phyloP scores from a whole-genome alignment of 768 basidiomycete species.

The Mrakia blollopis region DNA sequence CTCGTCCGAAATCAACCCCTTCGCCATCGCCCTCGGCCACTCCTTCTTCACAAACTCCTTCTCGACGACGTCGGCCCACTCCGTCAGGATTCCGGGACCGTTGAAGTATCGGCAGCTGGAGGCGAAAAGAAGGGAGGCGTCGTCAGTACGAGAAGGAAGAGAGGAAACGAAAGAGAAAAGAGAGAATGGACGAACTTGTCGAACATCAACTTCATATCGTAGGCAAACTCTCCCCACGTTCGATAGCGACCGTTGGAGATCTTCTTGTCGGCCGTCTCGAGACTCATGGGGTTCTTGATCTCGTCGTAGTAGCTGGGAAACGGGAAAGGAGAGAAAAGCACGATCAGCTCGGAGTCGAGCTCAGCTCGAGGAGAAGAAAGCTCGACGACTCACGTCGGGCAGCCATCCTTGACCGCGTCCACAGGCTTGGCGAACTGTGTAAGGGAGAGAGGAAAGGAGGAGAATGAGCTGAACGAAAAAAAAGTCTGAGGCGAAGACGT shows the following conservation, averaged over 20 bases:
- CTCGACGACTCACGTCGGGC: conserved; percentile 72
- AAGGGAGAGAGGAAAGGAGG: conserved; percentile 17
- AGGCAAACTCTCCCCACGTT: conserved; percentile 74
- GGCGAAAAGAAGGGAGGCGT: background rate
- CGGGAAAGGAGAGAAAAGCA: conserved; percentile 28
- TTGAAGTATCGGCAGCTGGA: conserved; percentile 79
- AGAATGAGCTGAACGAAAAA: too few relatives aligned
- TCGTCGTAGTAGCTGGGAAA: conserved; percentile 78
- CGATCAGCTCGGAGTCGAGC: background rate
- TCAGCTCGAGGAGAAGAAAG: background rate
- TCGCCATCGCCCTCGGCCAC: conserved; percentile 72
- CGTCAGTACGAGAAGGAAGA: background rate
- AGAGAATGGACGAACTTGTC: conserved; percentile 52
- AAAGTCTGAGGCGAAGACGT: background rate
- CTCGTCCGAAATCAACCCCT: conserved; percentile 68
- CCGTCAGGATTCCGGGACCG: conserved; percentile 65
- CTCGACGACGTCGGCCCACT: conserved; percentile 69
- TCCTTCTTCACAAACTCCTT: conserved; percentile 66
- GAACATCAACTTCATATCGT: conserved; percentile 76
- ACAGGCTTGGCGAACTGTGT: conserved; percentile 67
- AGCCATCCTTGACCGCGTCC: conserved; percentile 74
- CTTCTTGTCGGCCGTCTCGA: conserved; percentile 70
- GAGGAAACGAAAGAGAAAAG: background rate
- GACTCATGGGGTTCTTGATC: conserved; percentile 89
- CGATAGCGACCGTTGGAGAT: conserved; percentile 63